phyloP scores from a whole-genome alignment of 2,329 filamentous ascomycete species.

The Coniella lustricola region DNA sequence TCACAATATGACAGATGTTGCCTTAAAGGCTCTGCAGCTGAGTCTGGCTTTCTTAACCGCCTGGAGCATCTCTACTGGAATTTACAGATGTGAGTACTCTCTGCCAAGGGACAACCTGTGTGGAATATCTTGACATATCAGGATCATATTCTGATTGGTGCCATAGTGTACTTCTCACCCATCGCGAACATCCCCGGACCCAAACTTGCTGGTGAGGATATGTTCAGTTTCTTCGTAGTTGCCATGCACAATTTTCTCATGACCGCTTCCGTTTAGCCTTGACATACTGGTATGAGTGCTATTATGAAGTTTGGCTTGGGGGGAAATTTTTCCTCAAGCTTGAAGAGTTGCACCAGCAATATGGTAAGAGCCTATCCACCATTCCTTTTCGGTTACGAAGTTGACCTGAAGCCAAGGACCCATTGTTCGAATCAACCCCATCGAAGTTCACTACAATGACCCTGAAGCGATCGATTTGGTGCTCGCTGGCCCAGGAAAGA shows the following conservation, averaged over 20 bases:
- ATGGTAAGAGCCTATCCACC: background rate
- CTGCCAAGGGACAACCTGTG: too few relatives aligned
- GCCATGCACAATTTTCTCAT: background rate
- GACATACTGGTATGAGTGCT: background rate
- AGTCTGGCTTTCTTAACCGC: too few relatives aligned
- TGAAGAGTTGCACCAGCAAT: background rate
- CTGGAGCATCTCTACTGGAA: too few relatives aligned
- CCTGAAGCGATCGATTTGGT: constrained; percentile 33
- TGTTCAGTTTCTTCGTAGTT: too few relatives aligned
- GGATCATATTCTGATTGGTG: too few relatives aligned
- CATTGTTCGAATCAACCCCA: constrained; percentile 24
- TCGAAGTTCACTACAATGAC: constrained; percentile 33
- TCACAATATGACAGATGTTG: too few relatives aligned
- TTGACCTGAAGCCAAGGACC: constrained; percentile 28
- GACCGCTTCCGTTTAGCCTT: background rate
- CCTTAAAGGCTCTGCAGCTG: too few relatives aligned
- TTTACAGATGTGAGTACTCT: too few relatives aligned
- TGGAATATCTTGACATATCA: too few relatives aligned
- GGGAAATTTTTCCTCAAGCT: background rate
- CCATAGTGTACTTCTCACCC: too few relatives aligned
- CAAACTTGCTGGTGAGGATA: background rate
- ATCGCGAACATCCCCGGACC: constrained; percentile 1
- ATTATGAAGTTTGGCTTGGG: background rate
- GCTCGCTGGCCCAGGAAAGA: constrained; percentile 19
- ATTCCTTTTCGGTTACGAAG: background rate